A percentile compares a stretch with the other conserved stretches of the same genome.
phyloP scores from a whole-genome alignment of 2,329 filamentous ascomycete species.

The Paracorniculantispora psalliotae region DNA sequence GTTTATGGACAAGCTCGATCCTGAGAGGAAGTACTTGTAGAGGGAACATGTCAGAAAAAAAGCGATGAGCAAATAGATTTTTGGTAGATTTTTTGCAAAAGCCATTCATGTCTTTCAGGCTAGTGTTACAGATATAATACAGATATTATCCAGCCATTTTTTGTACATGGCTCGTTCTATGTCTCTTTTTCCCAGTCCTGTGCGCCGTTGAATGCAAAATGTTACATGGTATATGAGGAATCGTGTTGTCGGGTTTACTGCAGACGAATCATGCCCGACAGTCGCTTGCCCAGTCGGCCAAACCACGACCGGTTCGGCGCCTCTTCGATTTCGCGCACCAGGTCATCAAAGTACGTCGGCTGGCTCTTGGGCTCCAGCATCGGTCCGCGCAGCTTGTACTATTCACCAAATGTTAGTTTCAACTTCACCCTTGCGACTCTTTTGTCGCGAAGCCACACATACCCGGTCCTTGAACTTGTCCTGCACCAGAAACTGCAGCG shows the following conservation, averaged over 20 bases:
- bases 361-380: conserved; percentile 57
- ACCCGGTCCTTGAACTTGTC: conserved; percentile 56
- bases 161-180: background rate
- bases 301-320: conserved; percentile 54
- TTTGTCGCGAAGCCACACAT: conserved; percentile 17
- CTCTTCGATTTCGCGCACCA: conserved; percentile 58
- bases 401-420: conserved; percentile 9
- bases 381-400: conserved; percentile 40
- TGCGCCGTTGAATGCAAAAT: conserved; percentile 11
- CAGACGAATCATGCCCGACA: conserved; percentile 57
- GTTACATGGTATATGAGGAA: background rate
- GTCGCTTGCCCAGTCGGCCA: conserved; percentile 45
- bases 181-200: background rate
- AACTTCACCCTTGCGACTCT: too few species aligned
- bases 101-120: background rate
- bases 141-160: conserved; percentile 3
- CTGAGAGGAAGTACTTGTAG: conserved; percentile 76
- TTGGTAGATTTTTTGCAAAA: background rate
- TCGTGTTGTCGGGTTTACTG: conserved; percentile 32
- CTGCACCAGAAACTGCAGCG: conserved; percentile 53
- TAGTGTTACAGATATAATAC: conserved; percentile 14
- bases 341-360: conserved; percentile 58
- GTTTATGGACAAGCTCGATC: conserved; percentile 72
- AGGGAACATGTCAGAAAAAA: background rate
- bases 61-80: background rate